phyloP scores from a whole-genome alignment of 2,329 filamentous ascomycete genomes.

The Fusarium tricinctum region DNA sequence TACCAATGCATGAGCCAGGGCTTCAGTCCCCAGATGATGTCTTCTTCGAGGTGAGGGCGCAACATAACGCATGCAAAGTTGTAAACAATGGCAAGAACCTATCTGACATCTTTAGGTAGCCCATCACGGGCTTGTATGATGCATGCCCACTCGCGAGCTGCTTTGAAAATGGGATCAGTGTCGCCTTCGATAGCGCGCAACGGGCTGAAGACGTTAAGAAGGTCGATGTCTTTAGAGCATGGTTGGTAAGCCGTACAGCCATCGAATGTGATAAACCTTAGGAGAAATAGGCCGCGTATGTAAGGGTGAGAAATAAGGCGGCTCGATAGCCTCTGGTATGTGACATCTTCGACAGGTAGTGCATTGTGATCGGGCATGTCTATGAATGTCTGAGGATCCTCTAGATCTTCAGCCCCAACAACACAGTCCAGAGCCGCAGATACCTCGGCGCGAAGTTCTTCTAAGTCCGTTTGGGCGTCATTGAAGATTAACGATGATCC shows the following conservation, averaged over 20 bases:
- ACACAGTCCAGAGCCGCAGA: background rate
- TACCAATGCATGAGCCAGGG: slow-evolving; percentile 52
- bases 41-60: slow-evolving; percentile 24
- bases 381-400: background rate
- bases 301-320: slow-evolving; percentile 45
- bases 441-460: background rate
- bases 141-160: slow-evolving; percentile 53
- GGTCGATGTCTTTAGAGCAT: slow-evolving; percentile 45
- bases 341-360: slow-evolving; percentile 45
- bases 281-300: slow-evolving; percentile 43
- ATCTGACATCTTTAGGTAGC: slow-evolving; percentile 52
- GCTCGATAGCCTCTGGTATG: slow-evolving; percentile 41
- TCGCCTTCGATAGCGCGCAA: slow-evolving; percentile 42
- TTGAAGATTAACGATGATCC: background rate
- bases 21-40: slow-evolving; percentile 45
- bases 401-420: background rate
- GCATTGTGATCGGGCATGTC: slow-evolving; percentile 19
- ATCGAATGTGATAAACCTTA: slow-evolving; percentile 49
- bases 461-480: background rate
- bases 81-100: slow-evolving; percentile 52
- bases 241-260: slow-evolving; percentile 51
- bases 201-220: slow-evolving; percentile 40
- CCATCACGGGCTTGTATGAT: slow-evolving; percentile 39
- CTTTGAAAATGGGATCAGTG: slow-evolving; percentile 47
- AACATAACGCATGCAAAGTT: slow-evolving; percentile 52